Base-by-base conservation (phyloP, 2,329 filamentous ascomycete genomes). In the Talaromyces sp. region DNA sequence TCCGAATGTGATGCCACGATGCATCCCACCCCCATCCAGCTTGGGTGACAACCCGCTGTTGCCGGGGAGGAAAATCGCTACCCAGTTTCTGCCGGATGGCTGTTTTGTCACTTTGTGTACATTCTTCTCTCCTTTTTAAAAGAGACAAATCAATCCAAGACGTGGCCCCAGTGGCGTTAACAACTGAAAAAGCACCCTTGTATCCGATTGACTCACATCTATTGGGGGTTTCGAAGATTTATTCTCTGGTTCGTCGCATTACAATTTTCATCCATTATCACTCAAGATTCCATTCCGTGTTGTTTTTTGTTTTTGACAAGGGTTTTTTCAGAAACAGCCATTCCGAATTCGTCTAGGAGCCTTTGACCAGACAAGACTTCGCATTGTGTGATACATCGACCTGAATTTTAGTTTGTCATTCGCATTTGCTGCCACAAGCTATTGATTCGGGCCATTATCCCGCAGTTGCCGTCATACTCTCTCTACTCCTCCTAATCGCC, bases 151-250 rank as follows among this genome's bases (percentile, higher is more conserved):
- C 68, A 68, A 73, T 68, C 68, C 70, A 72, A 77, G 74, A 80
- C 77, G 78, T 80, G 78, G 78, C 71, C 77, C 65, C 77, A 79
- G 79, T 79, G 68, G 74, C 65, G 73, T 65, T 38, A 38, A 59
- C 65, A 71, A 67, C 64, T 69, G 70, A 70, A 69, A 72, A 71
- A 70, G 70, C 72, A 75, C 77, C 74, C 69, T 71, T 67, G 61
- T 73, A 74, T 73, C 70, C 70, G 76, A 70, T 70, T 72, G 38
- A 34, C 53, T 45, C 40, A 27, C 51, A n/a, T 45, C 29, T 38
- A 63, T 63, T 70, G 71, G 68, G 69, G 29, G 56, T n/a, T 58
- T 38, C 1, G 6, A 29, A 53, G 54, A 63, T 63, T 63, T 63
- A 63, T 34, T 70, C 69, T 72, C 74, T 68, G 69, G 69, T 69